Percentiles rank a stretch among this genome's conserved stretches.
phyloP scores from a whole-genome alignment of 208 protist species.

The Phytomonas sp. region DNA sequence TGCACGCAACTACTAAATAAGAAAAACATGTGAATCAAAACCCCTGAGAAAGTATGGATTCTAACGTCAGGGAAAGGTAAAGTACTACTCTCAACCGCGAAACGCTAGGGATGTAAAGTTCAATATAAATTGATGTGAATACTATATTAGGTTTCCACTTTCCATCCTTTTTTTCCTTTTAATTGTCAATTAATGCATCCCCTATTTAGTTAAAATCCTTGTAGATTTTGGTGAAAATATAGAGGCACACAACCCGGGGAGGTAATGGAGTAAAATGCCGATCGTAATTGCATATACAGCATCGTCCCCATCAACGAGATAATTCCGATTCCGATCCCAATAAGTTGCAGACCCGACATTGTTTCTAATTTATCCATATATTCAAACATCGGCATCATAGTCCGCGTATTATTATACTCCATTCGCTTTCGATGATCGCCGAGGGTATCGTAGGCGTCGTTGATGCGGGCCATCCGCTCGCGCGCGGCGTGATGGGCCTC shows the following conservation, averaged over 20 bases:
- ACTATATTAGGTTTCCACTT: background rate
- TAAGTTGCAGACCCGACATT: conserved; percentile 20
- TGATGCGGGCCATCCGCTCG: conserved; percentile 68
- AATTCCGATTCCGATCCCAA: conserved; percentile 16
- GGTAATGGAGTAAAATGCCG: conserved; percentile 33
- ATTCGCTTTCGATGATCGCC: conserved; percentile 38
- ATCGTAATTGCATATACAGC: conserved; percentile 34
- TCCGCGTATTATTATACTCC: conserved; percentile 49
- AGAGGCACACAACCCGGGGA: conserved; percentile 16
- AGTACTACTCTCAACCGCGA: background rate
- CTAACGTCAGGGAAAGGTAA: background rate
- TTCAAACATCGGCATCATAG: conserved; percentile 16
- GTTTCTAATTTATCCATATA: conserved; percentile 32
- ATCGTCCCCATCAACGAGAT: conserved; percentile 11
- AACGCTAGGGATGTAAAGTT: background rate
- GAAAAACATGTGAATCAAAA: background rate
- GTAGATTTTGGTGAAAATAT: conserved; percentile 9
- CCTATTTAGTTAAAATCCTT: background rate
- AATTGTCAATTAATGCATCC: background rate
- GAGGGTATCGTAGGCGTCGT: conserved; percentile 75
- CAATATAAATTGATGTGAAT: background rate
- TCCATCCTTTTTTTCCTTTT: background rate
- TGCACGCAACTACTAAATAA: too few species aligned
- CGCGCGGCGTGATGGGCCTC: conserved; percentile 33
- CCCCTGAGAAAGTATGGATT: background rate